Evolutionary conservation across 306 rosid species (phyloP), one percentile per base, ranked within the genome.

Genomic region (Herpetospermum pedunculosum): DNA sequence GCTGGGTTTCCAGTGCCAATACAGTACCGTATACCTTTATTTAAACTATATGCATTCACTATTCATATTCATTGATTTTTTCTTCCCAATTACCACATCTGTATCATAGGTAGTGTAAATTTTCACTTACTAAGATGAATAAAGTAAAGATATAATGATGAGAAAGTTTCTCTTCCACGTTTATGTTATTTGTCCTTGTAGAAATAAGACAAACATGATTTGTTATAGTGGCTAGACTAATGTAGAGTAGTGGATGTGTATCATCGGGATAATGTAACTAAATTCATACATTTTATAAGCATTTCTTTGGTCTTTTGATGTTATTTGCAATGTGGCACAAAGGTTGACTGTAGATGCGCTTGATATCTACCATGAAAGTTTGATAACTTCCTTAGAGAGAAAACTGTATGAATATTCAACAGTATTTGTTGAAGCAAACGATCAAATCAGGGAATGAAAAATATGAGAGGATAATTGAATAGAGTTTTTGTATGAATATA

Each of bases 1-100:
- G 76, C 73, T 75, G 77, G 25, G 1, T 70, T 46, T 40, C 52
- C 1, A 12, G 25, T 34, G 77, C 76, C 48, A 47, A 3, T 70
- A 64, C 78, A n/a, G 65, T 76, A 47, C 11, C 52, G 2, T 40
- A 65, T 63, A 50, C 6, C 34, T 74, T 74, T 55, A 15, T 65
- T 26, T 16, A 49, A 70, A 74, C 82, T 78, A 64, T 28, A 58
- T 47, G 77, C 65, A 75, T 77, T 68, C 84, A 25, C 35, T 43
- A 85, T 84, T 82, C 86, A 87, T 1, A 82, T 92, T 92, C 90
- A 74, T 89, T 89, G 82, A 81, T 81, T n/a, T n/a, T 79, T 77
- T 62, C 49, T 23, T 85, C 76, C 49, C 52, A 50, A 32, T 54
- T 26, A 53, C 73, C 80, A 85, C 72, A 30, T 79, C 75, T 85